phyloP scores from a whole-genome alignment of 2,329 filamentous ascomycete species.

The Cyphellophora attinorum region DNA sequence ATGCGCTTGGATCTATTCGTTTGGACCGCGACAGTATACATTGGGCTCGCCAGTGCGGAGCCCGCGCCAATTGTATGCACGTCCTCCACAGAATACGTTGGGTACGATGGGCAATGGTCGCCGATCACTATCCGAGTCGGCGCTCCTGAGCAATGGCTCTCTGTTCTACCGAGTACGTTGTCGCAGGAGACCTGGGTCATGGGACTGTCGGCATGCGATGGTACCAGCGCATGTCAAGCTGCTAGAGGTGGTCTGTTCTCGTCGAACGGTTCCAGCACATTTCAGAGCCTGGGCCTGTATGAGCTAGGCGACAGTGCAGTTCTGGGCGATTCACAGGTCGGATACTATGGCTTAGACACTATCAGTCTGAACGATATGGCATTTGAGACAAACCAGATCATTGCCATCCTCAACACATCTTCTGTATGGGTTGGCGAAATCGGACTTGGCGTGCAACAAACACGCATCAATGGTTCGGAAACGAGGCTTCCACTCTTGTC shows the following conservation, averaged over 20 bases:
- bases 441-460: slow-evolving; percentile 21
- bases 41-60: too few species aligned
- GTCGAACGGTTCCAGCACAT: slow-evolving; percentile 24
- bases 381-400: slow-evolving; percentile 20
- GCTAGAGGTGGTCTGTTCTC: slow-evolving; percentile 23
- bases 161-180: slow-evolving; percentile 22
- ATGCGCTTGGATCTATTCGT: too few species aligned
- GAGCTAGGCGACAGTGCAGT: slow-evolving; percentile 18
- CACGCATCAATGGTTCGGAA: slow-evolving; percentile 18
- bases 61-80: slow-evolving; percentile 12
- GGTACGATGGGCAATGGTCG: slow-evolving; percentile 23
- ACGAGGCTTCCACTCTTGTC: slow-evolving; percentile 19
- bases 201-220: slow-evolving; percentile 21
- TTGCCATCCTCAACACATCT: slow-evolving; percentile 23
- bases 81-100: slow-evolving; percentile 14
- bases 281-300: slow-evolving; percentile 20
- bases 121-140: slow-evolving; percentile 21
- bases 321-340: slow-evolving; percentile 7
- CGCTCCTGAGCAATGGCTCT: slow-evolving; percentile 21
- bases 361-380: slow-evolving; percentile 20
- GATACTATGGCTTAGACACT: slow-evolving; percentile 27
- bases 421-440: slow-evolving; percentile 26
- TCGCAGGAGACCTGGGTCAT: slow-evolving; percentile 23
- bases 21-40: too few species aligned
- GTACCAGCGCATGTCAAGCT: slow-evolving; percentile 18